phyloP scores from a whole-genome alignment of 2,329 filamentous ascomycete species.

The Didymella exigua region DNA sequence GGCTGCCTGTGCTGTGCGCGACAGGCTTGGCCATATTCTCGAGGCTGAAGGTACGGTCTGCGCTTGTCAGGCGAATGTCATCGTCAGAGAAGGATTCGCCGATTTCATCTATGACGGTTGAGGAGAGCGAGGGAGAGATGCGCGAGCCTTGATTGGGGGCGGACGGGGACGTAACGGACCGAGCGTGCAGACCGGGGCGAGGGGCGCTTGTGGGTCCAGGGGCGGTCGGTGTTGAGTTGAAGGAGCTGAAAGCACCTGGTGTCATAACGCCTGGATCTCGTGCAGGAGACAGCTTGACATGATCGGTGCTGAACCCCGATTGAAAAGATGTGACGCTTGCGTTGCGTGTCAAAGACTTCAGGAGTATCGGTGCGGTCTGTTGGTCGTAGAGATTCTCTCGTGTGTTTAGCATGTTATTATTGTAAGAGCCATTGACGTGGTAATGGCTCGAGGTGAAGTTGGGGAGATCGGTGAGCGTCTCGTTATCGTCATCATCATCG shows the following conservation, averaged over 20 bases:
- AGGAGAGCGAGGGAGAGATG: conserved; percentile 57
- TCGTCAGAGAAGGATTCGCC: conserved; percentile 80
- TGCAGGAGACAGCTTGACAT: conserved; percentile 61
- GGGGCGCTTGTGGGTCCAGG: conserved; percentile 22
- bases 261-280: conserved; percentile 60
- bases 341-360: conserved; percentile 76
- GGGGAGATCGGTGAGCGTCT: conserved; percentile 40
- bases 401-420: conserved; percentile 48
- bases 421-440: conserved; percentile 35
- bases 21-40: conserved; percentile 65
- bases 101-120: conserved; percentile 77
- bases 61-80: conserved; percentile 54
- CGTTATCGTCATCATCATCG: conserved; percentile 48
- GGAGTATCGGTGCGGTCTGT: conserved; percentile 86
- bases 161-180: conserved; percentile 82
- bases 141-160: conserved; percentile 55
- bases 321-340: conserved; percentile 79
- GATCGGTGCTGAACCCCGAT: conserved; percentile 77
- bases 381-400: conserved; percentile 88
- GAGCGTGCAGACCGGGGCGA: conserved; percentile 74
- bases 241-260: conserved; percentile 61
- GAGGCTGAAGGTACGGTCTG: conserved; percentile 36
- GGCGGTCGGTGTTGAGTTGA: conserved; percentile 31
- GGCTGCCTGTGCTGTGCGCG: conserved; percentile 58
- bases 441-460: conserved; percentile 43